Base-by-base conservation (phyloP, 768 basidiomycete genomes). In the Termitomyces sp. region DNA sequence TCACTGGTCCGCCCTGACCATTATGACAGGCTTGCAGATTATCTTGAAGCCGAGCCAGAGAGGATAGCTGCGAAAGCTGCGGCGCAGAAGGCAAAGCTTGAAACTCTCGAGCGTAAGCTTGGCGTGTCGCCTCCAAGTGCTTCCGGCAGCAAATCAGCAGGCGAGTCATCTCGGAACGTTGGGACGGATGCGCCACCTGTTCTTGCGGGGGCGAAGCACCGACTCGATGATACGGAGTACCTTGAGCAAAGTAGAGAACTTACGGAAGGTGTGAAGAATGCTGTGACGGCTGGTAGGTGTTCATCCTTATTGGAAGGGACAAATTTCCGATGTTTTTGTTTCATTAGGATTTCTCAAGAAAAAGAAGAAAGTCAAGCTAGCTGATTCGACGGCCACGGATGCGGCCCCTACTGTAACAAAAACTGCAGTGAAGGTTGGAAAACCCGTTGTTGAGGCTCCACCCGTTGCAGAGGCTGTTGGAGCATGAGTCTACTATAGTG, bases 151-250 rank as follows among this genome's bases (percentile, higher is more conserved):
- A 65, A 69, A 8, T 39, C 5, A 7, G 50, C 70, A 15, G 75
- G 73, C 36, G 71, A 75, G 6, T 74, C 75, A 16, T 64, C 69
- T 58, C 63, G 65, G 59, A 73, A 40, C 15, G 22, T 11, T 33
- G 55, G 67, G 58, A 61, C 73, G 36, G 71, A 76, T 13, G 74
- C 79, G 50, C 72, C 83, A 0, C 79, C 84, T 42, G 74, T 81
- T 18, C 68, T 82, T 4, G 81, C 86, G 0, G 91, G 91, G 11
- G 88, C 84, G 80, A 97, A 96, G 69, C 91, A 92, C 67, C 84
- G 92, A 32, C 88, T 98, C 50, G 95, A 98, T 53, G 96, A 99
- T 69, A 88, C 86, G 3, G 90, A 94, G 72, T 99, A 90, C 70
- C 71, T 99, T 42, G 95, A 98, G 71, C 89, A 96, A 76, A 94